A percentile compares a stretch with the other conserved stretches of the same genome.
Evolutionary conservation across 2,329 filamentous ascomycete species (phyloP).

Genomic region (Ophiostoma sp.): DNA sequence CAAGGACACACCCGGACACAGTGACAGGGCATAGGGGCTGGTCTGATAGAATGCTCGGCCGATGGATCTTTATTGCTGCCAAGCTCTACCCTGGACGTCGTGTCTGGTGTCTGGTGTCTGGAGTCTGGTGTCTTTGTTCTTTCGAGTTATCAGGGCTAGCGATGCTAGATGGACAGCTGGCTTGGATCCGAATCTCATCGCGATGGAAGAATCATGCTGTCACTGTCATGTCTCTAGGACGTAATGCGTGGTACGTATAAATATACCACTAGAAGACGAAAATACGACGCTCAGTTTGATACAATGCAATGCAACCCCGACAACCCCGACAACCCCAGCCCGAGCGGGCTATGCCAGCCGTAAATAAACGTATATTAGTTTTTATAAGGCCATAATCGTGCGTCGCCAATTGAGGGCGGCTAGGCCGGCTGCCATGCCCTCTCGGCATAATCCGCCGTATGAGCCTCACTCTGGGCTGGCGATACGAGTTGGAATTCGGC

Average conservation of each 20-base stretch:
- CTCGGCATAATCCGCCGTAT: neutral
- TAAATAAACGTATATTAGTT: neutral
- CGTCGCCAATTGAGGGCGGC: too few relatives aligned
- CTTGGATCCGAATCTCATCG: neutral
- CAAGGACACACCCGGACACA: neutral
- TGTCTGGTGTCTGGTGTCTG: too few relatives aligned
- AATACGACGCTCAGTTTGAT: neutral
- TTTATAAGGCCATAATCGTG: too few relatives aligned
- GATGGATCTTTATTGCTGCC: neutral
- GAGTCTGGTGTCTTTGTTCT: too few relatives aligned
- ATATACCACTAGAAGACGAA: neutral
- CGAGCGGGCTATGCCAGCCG: neutral
- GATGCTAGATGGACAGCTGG: neutral
- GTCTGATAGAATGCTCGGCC: neutral
- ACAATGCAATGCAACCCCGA: constrained; percentile 1
- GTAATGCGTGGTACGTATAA: neutral
- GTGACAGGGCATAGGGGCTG: neutral
- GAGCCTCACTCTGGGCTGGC: constrained; percentile 1
- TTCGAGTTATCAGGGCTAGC: too few relatives aligned
- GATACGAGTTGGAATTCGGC: neutral
- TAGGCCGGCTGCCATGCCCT: too few relatives aligned
- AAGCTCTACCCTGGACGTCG: too few relatives aligned
- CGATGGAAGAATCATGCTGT: neutral
- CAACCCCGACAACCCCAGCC: neutral
- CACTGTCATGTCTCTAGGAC: neutral